Evolutionary conservation across 306 rosid species (phyloP), one percentile per base, ranked within the genome.

Genomic region (Prunus salicina): DNA sequence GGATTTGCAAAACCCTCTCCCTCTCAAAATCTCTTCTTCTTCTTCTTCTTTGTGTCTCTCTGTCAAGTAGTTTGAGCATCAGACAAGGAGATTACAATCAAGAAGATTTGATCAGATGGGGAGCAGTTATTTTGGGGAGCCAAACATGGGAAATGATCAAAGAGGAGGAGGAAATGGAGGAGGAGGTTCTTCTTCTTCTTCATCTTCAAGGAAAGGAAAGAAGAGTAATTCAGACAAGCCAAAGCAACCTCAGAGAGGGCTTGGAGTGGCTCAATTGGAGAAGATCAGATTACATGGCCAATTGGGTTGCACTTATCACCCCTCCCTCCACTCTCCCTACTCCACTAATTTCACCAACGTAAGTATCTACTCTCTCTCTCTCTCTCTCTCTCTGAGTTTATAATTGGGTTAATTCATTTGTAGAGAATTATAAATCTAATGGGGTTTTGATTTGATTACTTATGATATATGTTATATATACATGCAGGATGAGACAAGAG

Each of bases 261-360:
- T 96, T 67, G 99, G 99, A 13, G 98, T 96, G 76, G 99, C 99
- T 84, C 99, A 96, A 76, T 87, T 96, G 68, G 99, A 96, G 89
- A 96, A 93, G 86, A 96, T 96, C 86, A 92, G 99, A 88, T 86
- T 96, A 85, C 98, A 93, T 85, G 96, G 93, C 49, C 91, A 92
- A 86, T 82, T 93, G 74, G 86, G 84, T 1, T 84, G 71, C 78
- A 64, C 75, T 70, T 81, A 74, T 32, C 90, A 67, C 5, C 68
- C 83, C 76, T 81, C 86, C 78, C 88, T 71, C 24, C 91, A 83
- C 14, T 81, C 87, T 77, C 64, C 62, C 10, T 86, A 71, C 67
- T 86, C 89, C 38, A 76, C 96, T 41, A 84, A 69, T 84, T 82
- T 90, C 63, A 82, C 51, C 75, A 83, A 86, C 81, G 96, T 95